A percentile compares a stretch with the other conserved stretches of the same genome.
Evolutionary conservation across 108 stramenopile genomes (phyloP).

Genomic region (Chaetoceros muelleri): DNA sequence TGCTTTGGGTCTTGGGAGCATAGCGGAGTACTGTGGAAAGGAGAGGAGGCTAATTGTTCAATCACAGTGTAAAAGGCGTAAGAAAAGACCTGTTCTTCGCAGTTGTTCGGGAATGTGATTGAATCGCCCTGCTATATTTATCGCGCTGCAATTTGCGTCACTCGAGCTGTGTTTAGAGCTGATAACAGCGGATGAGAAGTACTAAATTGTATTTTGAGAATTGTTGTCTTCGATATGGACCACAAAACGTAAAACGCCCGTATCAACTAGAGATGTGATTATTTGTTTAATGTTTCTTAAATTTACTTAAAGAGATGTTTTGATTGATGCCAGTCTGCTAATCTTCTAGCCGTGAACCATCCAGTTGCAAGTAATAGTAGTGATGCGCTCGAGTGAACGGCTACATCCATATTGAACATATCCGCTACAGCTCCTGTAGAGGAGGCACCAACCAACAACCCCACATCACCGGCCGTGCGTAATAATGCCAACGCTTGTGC

Average conservation of each 20-base stretch:
- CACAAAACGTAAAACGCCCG: too few relatives aligned
- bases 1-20: background rate
- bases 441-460: constrained; percentile 69
- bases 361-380: constrained; percentile 51
- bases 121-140: background rate
- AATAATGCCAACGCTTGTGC: constrained; percentile 78
- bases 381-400: constrained; percentile 63
- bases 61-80: background rate
- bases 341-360: constrained; percentile 43
- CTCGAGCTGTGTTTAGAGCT: too few relatives aligned
- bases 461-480: constrained; percentile 74
- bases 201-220: too few relatives aligned
- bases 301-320: too few relatives aligned
- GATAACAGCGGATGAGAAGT: too few relatives aligned
- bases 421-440: constrained; percentile 61
- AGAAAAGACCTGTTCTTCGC: background rate
- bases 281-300: background rate
- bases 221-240: too few relatives aligned
- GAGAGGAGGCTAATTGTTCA: background rate
- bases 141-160: background rate
- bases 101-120: background rate
- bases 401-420: constrained; percentile 50
- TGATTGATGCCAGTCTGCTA: constrained; percentile 2
- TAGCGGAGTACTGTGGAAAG: background rate
- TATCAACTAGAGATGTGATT: background rate